phyloP scores from a whole-genome alignment of 192 early-diverging fungal species.

The Dimargaris xerosporica region DNA sequence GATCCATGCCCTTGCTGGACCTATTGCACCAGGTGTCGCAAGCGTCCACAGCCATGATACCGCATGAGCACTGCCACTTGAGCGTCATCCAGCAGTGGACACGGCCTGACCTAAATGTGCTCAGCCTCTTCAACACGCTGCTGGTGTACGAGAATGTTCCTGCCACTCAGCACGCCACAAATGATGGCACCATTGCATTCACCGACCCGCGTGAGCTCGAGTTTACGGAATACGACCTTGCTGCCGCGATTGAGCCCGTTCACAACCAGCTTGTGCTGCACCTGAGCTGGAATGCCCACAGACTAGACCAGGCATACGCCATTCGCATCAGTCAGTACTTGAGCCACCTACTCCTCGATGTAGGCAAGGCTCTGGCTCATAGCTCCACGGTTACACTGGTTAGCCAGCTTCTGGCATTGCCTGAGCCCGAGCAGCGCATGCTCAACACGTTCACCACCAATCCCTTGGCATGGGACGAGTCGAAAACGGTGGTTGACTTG shows the following conservation, averaged over 20 bases:
- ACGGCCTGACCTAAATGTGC: neutral
- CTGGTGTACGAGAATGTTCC: slow-evolving; percentile 2
- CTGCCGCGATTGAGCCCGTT: neutral
- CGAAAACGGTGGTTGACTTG: neutral
- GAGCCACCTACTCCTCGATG: too few relatives aligned
- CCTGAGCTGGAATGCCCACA: neutral
- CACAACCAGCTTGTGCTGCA: neutral
- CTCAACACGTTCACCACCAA: too few relatives aligned
- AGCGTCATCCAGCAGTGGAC: neutral
- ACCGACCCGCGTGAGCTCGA: neutral
- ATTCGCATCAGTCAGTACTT: neutral
- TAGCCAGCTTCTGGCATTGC: too few relatives aligned
- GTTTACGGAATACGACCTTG: neutral
- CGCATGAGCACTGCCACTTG: neutral
- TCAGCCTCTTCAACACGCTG: neutral
- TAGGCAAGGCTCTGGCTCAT: too few relatives aligned
- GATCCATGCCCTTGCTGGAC: neutral
- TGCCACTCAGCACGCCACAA: neutral
- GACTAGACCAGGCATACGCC: neutral
- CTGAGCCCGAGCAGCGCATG: too few relatives aligned
- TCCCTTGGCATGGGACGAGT: neutral
- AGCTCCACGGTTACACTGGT: too few relatives aligned
- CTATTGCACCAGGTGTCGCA: neutral
- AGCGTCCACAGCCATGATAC: neutral
- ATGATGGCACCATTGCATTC: neutral